A percentile compares a stretch with the other conserved stretches of the same genome.
phyloP scores from a whole-genome alignment of 805 yeast genomes.

The Suhomyces sp. region DNA sequence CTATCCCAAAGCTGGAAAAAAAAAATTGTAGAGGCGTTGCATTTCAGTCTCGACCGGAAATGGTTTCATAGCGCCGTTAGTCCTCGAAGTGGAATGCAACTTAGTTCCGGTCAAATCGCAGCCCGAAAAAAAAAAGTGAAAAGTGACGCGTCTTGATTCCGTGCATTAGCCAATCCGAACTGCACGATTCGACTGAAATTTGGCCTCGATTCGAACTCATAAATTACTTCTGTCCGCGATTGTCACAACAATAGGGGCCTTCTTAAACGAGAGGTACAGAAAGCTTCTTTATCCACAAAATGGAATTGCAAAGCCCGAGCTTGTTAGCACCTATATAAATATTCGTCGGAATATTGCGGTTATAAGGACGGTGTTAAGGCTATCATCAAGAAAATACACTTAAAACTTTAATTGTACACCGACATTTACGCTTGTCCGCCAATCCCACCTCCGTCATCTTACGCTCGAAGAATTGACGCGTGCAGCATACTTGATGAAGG shows the following conservation, averaged over 20 bases:
- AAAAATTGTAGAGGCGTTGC: neutral
- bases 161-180: neutral
- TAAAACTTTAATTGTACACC: neutral
- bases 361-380: neutral
- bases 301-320: neutral
- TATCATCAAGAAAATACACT: neutral
- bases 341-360: neutral
- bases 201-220: neutral
- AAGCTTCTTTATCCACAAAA: neutral
- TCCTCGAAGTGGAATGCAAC: neutral
- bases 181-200: neutral
- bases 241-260: neutral
- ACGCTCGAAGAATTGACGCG: neutral
- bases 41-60: conserved; percentile 1
- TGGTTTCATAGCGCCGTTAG: neutral
- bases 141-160: neutral
- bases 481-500: neutral
- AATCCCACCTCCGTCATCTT: neutral
- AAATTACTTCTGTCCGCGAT: neutral
- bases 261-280: neutral
- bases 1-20: neutral
- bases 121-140: neutral
- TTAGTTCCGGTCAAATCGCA: neutral
- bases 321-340: neutral
- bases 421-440: neutral